Evolutionary conservation across 805 yeast genomes (phyloP), one percentile per base, ranked within the genome.

Genomic region (Pichia pseudocactophila): DNA sequence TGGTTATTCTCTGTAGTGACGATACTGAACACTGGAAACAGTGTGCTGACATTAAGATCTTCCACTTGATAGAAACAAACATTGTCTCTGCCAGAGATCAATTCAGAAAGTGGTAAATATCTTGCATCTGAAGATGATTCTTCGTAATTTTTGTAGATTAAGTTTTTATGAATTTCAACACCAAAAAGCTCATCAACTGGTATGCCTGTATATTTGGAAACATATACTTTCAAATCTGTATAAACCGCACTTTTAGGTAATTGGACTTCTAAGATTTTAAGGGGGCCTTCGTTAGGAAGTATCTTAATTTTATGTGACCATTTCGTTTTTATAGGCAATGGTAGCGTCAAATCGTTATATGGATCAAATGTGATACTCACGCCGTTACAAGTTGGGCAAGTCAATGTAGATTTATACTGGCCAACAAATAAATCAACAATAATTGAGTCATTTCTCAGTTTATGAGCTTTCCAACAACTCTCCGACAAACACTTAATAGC

Each of bases 281-380:
- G 74, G 9, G 59, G 62, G 7, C 78, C 74, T 16, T 64, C 58
- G 30, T 75, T 72, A n/a, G 84, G 78, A 27, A 88, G 71, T 15
- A 86, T 63, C 2, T 73, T 66, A 30, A 90, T 69, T 17, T 71
- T 71, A 33, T 78, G 80, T 27, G 66, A 63, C 96, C 97, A 89
- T 37, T 72, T 68, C 39, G 78, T 74, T 37, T 75, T 74, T 2
- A 81, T 75, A 0, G 97, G 97, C 19, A 90, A 66, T 0, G 97
- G 97, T 35, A 90, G 64, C 0, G 98, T 88, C 49, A 90, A 64
- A 56, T 88, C 96, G 63, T 79, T 86, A 56, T 78, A 90, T 0
- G 98, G 97, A 59, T 90, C 98, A 63, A 89, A 92, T 0, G 97
- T 89, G 20, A 90, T 73, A 22, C 94, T 82, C 7, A 84, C 74